Evolutionary conservation across 805 yeast species (phyloP).

Genomic region (Sugiyamaella lignohabitans): DNA sequence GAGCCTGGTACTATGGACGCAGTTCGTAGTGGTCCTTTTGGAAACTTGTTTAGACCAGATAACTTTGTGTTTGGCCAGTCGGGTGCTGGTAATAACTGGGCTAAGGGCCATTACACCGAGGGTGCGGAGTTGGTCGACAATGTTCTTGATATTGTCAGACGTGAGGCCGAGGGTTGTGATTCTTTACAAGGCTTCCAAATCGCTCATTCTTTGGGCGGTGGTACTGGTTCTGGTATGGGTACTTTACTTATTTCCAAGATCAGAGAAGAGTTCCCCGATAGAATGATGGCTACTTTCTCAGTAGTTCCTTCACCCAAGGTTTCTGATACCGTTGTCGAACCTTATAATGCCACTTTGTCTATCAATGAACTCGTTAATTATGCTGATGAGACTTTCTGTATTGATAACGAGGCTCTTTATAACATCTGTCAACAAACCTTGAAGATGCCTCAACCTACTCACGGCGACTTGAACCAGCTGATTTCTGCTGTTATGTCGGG

Average conservation of each 20-base stretch:
- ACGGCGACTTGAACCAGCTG: slow-evolving; percentile 70
- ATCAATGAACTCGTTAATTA: slow-evolving; percentile 86
- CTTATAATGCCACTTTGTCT: slow-evolving; percentile 87
- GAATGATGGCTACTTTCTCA: slow-evolving; percentile 94
- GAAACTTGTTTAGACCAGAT: slow-evolving; percentile 86
- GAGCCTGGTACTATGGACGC: slow-evolving; percentile 93
- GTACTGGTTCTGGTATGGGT: slow-evolving; percentile 97
- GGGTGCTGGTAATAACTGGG: slow-evolving; percentile 96
- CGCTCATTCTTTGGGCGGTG: slow-evolving; percentile 78
- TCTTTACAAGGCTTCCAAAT: slow-evolving; percentile 93
- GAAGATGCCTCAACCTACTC: slow-evolving; percentile 72
- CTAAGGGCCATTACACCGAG: slow-evolving; percentile 94
- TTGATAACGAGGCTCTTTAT: slow-evolving; percentile 89
- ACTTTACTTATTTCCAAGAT: slow-evolving; percentile 77
- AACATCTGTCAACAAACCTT: slow-evolving; percentile 83
- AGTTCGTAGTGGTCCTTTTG: slow-evolving; percentile 72
- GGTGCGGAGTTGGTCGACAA: slow-evolving; percentile 92
- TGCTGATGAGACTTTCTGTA: slow-evolving; percentile 90
- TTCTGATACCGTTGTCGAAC: slow-evolving; percentile 91
- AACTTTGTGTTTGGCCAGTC: slow-evolving; percentile 84
- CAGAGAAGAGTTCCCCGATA: slow-evolving; percentile 88
- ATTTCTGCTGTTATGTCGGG: slow-evolving; percentile 93
- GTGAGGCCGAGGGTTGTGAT: slow-evolving; percentile 92
- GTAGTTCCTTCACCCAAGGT: slow-evolving; percentile 89
- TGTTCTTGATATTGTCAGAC: slow-evolving; percentile 81